Evolutionary conservation across 495 filamentous ascomycete species (phyloP), one percentile per base, ranked within the genome.

Genomic region (Lasiosphaeria miniovina): DNA sequence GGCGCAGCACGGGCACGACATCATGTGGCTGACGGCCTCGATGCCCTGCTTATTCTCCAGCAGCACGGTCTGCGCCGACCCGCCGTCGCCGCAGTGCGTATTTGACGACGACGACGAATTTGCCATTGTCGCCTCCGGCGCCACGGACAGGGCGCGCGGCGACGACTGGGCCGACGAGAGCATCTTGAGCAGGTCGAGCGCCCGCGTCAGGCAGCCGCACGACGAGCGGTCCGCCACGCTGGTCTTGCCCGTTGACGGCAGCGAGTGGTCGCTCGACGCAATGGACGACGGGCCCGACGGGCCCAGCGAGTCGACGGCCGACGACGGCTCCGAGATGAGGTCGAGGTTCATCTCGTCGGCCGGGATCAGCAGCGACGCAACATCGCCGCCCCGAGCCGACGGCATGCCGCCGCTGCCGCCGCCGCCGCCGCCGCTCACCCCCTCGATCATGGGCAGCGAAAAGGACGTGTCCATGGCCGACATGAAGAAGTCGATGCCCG

Each of bases 1-100:
- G n/a, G 55, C 15, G 52, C 61, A 63, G 52, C 61, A 63, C 14
- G 35, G 11, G 32, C 55, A 63, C 0, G 32, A 24, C 4, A 63
- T 51, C 10, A 63, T 41, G 43, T 14, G 4, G 17, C n/a, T 35
- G 41, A 63, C 15, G 24, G 61, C 50, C 35, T 63, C 55, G 17
- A 59, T 24, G 9, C 12, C 55, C 15, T 55, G 61, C 9, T 48
- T 49, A 52, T 63, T 63, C 14, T 52, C 12, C 0, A 12, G 7
- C 4, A 63, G 40, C 11, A 58, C 50, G 4, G 40, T 8, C 24
- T 52, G 46, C 24, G 31, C 33, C 5, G 38, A 9, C 8, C 38
- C 38, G 14, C 38, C 38, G 38, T 14, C 38, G 38, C 38, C 38
- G 14, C 38, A 8, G 38, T 41, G 7, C 14, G 38, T 41, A 14